phyloP scores from a whole-genome alignment of 352 stramenopile genomes.

The Phytopythium kandeliae region DNA sequence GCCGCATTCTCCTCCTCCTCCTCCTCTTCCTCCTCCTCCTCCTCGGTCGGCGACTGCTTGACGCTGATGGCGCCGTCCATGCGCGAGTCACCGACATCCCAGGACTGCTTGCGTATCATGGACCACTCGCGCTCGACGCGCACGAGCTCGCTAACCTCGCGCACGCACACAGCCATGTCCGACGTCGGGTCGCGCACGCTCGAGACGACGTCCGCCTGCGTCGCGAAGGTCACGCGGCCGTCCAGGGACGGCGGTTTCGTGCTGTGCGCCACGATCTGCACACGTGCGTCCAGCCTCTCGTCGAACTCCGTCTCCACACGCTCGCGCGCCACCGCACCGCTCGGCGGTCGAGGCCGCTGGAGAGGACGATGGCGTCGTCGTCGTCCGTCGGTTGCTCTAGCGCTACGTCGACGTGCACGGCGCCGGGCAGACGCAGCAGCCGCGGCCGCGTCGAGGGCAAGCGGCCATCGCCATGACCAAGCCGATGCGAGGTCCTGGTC shows the following conservation, averaged over 20 bases:
- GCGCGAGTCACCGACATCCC: conserved; percentile 95
- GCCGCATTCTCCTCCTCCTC: too few relatives aligned
- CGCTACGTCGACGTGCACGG: too few relatives aligned
- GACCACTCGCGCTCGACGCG: conserved; percentile 67
- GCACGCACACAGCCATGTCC: conserved; percentile 94
- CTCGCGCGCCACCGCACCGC: conserved; percentile 84
- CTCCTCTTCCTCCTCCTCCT: conserved; percentile 53
- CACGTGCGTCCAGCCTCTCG: conserved; percentile 93
- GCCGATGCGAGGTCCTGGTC: too few relatives aligned
- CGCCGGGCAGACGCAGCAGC: too few relatives aligned
- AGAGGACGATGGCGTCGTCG: too few relatives aligned
- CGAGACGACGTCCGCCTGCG: conserved; percentile 92
- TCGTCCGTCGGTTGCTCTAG: too few relatives aligned
- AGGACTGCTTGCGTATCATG: conserved; percentile 98
- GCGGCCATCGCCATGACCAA: too few relatives aligned
- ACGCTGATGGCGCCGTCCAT: conserved; percentile 97
- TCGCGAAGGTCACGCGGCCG: conserved; percentile 93
- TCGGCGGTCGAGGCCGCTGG: too few relatives aligned
- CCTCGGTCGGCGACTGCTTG: conserved; percentile 46
- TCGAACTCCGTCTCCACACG: conserved; percentile 85
- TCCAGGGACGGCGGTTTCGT: conserved; percentile 97
- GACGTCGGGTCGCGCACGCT: conserved; percentile 95
- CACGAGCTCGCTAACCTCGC: conserved; percentile 90
- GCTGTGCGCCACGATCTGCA: conserved; percentile 97
- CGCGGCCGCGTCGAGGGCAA: too few relatives aligned